Evolutionary conservation across 2,329 filamentous ascomycete species (phyloP), one percentile per base, ranked within the genome.

Genomic region (Hypoxylon sp.): DNA sequence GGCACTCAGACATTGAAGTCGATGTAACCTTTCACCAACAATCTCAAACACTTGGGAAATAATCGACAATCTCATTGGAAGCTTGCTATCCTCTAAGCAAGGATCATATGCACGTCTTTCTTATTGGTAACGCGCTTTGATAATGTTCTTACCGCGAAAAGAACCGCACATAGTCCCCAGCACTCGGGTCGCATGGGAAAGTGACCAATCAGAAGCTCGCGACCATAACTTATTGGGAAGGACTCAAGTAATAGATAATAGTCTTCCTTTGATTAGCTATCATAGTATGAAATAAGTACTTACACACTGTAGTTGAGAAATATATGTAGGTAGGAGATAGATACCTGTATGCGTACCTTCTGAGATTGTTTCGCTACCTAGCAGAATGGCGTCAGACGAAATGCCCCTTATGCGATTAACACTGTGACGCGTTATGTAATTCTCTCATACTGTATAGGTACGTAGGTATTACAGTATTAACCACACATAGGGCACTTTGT

Each of bases 1-100:
- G 17, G 25, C 37, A 46, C 40, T 48, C 27, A 46, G 59, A 53
- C 49, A 20, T 37, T 17, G 20, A 13, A 20, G 40, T 14, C 37
- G 37, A 61, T 61, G 58, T 46, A 61, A 61, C 58, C 49, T 54
- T n/a, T 30, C 22, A 40, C 59, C 51, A 62, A 62, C 59, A 42
- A 5, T 55, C 25, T 55, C 42, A 56, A 40, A n/a, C 10, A 11
- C 50, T 40, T 55, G 50, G 50, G 22, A 51, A 55, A 55, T 54
- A 49, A 46, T 51, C 42, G 13, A 31, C 14, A 33, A 49, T 48
- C 42, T 56, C 50, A 62, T 62, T 62, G 59, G 59, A 20, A 30
- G 51, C 6, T 49, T 42, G n/a, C 11, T 11, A 14, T 27, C 30
- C 33, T 54, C n/a, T 35, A 22, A 37, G 31, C 59, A 62, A 55